Evolutionary conservation across 768 basidiomycete genomes (phyloP).

Genomic region (Chalciporus chontae): DNA sequence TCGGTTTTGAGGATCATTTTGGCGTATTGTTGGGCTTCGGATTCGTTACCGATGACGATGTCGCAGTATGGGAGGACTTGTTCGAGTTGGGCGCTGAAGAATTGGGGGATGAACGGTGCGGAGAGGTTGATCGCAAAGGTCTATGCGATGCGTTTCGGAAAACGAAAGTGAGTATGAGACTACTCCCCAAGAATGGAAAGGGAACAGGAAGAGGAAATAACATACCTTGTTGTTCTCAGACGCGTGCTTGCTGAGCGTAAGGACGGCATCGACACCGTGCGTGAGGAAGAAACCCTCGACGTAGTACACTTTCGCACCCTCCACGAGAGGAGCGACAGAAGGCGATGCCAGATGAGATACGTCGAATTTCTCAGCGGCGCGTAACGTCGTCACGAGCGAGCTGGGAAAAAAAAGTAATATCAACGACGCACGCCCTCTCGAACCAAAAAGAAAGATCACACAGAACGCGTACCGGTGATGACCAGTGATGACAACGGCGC

Average conservation of each 20-base stretch:
- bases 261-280: conserved; percentile 72
- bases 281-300: conserved; percentile 98
- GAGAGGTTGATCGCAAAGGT: conserved; percentile 91
- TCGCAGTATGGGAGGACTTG: conserved; percentile 82
- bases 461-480: conserved; percentile 67
- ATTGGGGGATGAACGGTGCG: conserved; percentile 95
- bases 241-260: conserved; percentile 76
- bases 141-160: conserved; percentile 33
- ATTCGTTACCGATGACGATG: conserved; percentile 93
- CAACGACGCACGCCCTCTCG: not conserved
- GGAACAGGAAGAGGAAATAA: not conserved
- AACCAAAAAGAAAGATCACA: not conserved
- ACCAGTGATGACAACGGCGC: conserved; percentile 92
- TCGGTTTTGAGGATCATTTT: conserved; percentile 64
- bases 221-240: conserved; percentile 70
- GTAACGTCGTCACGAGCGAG: conserved; percentile 89
- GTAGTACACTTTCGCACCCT: conserved; percentile 84
- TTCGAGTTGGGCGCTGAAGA: conserved; percentile 82
- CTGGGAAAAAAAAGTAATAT: no score
- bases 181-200: no score
- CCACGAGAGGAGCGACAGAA: conserved; percentile 69
- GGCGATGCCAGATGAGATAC: conserved; percentile 75
- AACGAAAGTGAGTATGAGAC: not conserved
- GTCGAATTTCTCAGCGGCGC: conserved; percentile 87
- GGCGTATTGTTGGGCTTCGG: conserved; percentile 89